phyloP scores from a whole-genome alignment of 2,329 filamentous ascomycete species.

The Ascochyta pisi region DNA sequence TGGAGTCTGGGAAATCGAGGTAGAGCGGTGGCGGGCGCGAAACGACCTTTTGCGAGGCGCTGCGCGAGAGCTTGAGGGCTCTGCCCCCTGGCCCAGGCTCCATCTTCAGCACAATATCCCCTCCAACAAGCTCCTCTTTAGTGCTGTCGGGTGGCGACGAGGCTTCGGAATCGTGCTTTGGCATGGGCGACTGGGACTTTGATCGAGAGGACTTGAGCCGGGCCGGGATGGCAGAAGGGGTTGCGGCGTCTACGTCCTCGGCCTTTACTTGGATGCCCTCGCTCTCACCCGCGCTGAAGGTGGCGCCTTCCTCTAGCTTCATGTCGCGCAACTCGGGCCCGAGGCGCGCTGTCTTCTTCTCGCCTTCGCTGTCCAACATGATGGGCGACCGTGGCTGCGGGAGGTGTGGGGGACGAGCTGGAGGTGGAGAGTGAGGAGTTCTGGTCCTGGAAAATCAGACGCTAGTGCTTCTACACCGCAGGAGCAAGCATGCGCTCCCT shows the following conservation, averaged over 20 bases:
- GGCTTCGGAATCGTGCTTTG: conserved; percentile 41
- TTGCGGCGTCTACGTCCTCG: conserved; percentile 37
- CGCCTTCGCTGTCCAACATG: conserved; percentile 50
- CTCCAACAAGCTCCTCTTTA: conserved; percentile 63
- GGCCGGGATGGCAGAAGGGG: conserved; percentile 37
- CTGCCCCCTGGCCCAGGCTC: conserved; percentile 63
- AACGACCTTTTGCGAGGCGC: conserved; percentile 72
- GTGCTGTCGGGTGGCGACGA: conserved; percentile 50
- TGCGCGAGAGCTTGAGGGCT: conserved; percentile 75
- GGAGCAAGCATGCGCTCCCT: conserved; percentile 34
- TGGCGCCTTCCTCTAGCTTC: conserved; percentile 53
- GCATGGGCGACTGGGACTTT: conserved; percentile 41
- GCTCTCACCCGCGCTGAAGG: conserved; percentile 25
- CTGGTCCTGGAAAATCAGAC: conserved; percentile 22
- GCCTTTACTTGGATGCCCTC: conserved; percentile 37
- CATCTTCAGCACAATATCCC: conserved; percentile 67
- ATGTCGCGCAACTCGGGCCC: conserved; percentile 55
- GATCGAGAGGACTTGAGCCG: conserved; percentile 37
- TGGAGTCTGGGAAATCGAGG: conserved; percentile 77
- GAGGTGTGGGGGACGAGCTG: conserved; percentile 20
- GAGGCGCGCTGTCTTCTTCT: conserved; percentile 46
- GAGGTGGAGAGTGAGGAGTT: conserved; percentile 24
- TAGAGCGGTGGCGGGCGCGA: conserved; percentile 72
- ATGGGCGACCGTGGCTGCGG: conserved; percentile 23
- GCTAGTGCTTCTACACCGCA: conserved; percentile 29